Evolutionary conservation across 352 stramenopile species (phyloP).

Genomic region (Globisporangium nagaii): DNA sequence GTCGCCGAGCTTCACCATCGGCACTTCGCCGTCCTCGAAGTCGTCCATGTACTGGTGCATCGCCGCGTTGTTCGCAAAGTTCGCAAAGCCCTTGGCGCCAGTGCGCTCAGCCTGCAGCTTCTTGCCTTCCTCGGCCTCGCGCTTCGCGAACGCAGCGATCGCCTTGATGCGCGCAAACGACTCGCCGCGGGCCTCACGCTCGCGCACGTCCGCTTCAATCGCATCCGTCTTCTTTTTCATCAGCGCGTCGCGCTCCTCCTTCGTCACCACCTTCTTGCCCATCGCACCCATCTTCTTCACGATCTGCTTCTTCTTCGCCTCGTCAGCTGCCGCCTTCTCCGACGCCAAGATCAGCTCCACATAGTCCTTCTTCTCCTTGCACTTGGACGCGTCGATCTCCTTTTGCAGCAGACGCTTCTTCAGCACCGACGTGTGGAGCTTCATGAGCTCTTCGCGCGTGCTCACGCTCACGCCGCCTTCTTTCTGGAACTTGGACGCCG

Average conservation of each 20-base stretch:
- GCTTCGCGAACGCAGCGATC: constrained; percentile 81
- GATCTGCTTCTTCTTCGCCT: constrained; percentile 53
- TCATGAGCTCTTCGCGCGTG: constrained; percentile 74
- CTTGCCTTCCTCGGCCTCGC: constrained; percentile 66
- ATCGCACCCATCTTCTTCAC: constrained; percentile 49
- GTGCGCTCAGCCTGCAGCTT: constrained; percentile 64
- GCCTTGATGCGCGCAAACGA: constrained; percentile 86
- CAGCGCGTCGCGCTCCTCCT: constrained; percentile 82
- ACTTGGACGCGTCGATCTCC: constrained; percentile 53
- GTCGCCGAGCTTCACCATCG: constrained; percentile 98
- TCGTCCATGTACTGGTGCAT: constrained; percentile 90
- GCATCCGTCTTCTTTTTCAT: constrained; percentile 79
- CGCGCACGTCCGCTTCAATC: constrained; percentile 75
- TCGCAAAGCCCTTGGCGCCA: constrained; percentile 76
- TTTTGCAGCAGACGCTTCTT: constrained; percentile 77
- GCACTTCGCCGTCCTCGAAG: constrained; percentile 88
- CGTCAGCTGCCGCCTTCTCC: constrained; percentile 53
- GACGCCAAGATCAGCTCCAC: constrained; percentile 68
- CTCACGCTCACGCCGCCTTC: constrained; percentile 31
- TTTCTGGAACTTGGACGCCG: constrained; percentile 79
- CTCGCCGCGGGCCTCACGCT: constrained; percentile 70
- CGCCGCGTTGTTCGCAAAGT: constrained; percentile 83
- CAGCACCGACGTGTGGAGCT: constrained; percentile 79
- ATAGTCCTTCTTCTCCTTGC: constrained; percentile 80
- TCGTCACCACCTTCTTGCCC: constrained; percentile 46